Evolutionary conservation across 345 rosid genomes (phyloP).

Genomic region (Dovyalis caffra): DNA sequence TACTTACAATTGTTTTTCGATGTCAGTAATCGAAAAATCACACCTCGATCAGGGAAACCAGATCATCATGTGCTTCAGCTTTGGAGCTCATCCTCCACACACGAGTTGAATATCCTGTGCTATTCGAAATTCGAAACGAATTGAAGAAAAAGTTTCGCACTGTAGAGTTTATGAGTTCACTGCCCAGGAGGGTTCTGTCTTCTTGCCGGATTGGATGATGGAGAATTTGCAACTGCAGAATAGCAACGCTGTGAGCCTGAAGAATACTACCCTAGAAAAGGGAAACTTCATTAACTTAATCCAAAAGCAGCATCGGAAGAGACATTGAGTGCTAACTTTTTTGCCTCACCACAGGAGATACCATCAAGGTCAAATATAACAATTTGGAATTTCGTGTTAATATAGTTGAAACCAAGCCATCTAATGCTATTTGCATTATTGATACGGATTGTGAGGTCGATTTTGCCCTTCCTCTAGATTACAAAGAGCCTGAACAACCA

Average conservation of each 20-base stretch:
- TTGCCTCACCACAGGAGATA: conserved; percentile 30
- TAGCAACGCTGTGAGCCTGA: conserved; percentile 4
- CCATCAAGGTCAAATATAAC: conserved; percentile 16
- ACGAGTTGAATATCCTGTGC: conserved; percentile 10
- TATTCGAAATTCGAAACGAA: conserved; percentile 19
- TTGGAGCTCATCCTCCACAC: neutral
- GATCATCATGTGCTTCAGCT: conserved; percentile 13
- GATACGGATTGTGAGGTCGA: conserved; percentile 28
- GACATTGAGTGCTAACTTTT: conserved; percentile 14
- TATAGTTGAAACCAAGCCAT: conserved; percentile 27
- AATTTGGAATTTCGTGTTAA: conserved; percentile 11
- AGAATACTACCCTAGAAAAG: conserved; percentile 6
- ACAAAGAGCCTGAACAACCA: conserved; percentile 4
- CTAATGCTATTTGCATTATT: conserved; percentile 16
- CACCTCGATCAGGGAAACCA: conserved; percentile 6
- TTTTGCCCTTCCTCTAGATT: conserved; percentile 25
- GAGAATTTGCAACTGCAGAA: conserved; percentile 20
- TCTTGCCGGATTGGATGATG: conserved; percentile 30
- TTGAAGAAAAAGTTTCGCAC: conserved; percentile 7
- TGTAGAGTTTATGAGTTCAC: conserved; percentile 32
- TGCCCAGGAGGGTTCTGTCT: conserved; percentile 7
- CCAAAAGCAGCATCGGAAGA: conserved; percentile 24
- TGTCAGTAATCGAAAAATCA: neutral
- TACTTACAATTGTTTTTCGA: neutral
- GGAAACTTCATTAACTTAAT: conserved; percentile 18